Conservation (phyloP, 2,329 filamentous ascomycete genomes). For the Fusarium sp. region DNA sequence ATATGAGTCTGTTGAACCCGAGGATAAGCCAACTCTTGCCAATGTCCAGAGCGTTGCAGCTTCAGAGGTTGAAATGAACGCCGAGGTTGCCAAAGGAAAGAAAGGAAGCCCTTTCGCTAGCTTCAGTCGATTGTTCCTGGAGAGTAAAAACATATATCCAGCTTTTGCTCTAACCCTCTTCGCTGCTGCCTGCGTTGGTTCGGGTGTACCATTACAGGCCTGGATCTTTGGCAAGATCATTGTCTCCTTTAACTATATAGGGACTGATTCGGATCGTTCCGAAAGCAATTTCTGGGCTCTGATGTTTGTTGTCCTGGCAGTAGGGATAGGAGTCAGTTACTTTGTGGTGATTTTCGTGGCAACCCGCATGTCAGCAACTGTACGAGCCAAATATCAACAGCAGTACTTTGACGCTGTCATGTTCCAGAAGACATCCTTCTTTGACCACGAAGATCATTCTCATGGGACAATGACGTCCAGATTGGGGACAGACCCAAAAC, state of each 20-base stretch:
- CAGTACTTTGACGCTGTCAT: slow-evolving; percentile 72
- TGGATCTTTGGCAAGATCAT: slow-evolving; percentile 68
- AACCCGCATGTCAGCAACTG: slow-evolving; percentile 60
- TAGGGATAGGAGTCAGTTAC: slow-evolving; percentile 65
- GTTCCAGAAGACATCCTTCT: slow-evolving; percentile 69
- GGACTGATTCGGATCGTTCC: slow-evolving; percentile 51
- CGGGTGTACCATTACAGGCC: slow-evolving; percentile 63
- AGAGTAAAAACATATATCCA: slow-evolving; percentile 65
- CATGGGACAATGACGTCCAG: slow-evolving; percentile 70
- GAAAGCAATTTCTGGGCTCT: slow-evolving; percentile 71
- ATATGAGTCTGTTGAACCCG: slow-evolving; percentile 53
- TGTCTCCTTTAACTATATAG: slow-evolving; percentile 58
- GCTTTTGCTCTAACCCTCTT: slow-evolving; percentile 64
- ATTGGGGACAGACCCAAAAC: slow-evolving; percentile 67
- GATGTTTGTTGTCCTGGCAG: slow-evolving; percentile 73
- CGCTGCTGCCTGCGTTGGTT: slow-evolving; percentile 58
- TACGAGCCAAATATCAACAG: slow-evolving; percentile 67
- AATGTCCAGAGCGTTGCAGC: slow-evolving; percentile 61
- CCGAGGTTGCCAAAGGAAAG: slow-evolving; percentile 45
- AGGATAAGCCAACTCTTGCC: slow-evolving; percentile 55
- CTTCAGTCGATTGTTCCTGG: slow-evolving; percentile 68
- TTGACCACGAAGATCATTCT: slow-evolving; percentile 70
- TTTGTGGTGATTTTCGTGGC: slow-evolving; percentile 56
- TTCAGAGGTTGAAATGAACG: slow-evolving; percentile 49
- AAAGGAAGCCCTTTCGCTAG: slow-evolving; percentile 62